Conservation (phyloP, 2,329 filamentous ascomycete species). For the Paradendryphiella salina region DNA sequence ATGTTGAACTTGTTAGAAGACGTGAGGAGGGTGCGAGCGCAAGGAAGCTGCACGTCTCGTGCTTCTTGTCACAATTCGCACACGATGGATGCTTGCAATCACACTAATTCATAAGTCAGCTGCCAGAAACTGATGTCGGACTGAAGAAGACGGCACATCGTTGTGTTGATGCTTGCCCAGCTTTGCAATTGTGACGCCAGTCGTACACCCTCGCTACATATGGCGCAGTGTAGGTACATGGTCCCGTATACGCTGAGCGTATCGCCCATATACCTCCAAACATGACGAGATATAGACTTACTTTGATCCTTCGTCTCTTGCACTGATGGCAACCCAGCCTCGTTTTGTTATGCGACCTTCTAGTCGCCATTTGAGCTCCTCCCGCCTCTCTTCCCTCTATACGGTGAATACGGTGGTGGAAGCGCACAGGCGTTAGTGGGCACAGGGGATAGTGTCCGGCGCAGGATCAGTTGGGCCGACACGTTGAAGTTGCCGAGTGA, state of each 20-base stretch:
- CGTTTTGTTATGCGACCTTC: slow-evolving; percentile 43
- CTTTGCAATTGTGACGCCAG: not conserved
- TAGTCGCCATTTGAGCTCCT: slow-evolving; percentile 31
- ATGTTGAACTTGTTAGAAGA: slow-evolving; percentile 23
- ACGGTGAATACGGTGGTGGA: slow-evolving; percentile 6
- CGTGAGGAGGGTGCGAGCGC: slow-evolving; percentile 38
- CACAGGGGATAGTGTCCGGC: not conserved
- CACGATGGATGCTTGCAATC: slow-evolving; percentile 41
- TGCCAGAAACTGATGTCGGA: not conserved
- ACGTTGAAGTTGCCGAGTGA: slow-evolving; percentile 4
- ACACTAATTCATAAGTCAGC: slow-evolving; percentile 34
- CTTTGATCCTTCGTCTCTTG: slow-evolving; percentile 44
- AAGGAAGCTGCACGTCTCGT: slow-evolving; percentile 41
- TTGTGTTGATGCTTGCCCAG: not conserved
- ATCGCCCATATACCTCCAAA: not conserved
- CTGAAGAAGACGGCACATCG: not conserved
- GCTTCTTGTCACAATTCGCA: slow-evolving; percentile 39
- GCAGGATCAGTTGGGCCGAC: not conserved
- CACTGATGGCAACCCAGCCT: slow-evolving; percentile 43
- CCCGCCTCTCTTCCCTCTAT: not conserved
- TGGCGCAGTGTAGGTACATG: not conserved
- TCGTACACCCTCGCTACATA: not conserved
- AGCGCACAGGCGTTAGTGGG: not conserved
- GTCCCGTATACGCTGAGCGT: not conserved
- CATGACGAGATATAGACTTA: slow-evolving; percentile 13